Percentiles rank a stretch among this genome's conserved stretches.
phyloP scores from a whole-genome alignment of 768 basidiomycete genomes.

The Phlebiopsis gigantea region DNA sequence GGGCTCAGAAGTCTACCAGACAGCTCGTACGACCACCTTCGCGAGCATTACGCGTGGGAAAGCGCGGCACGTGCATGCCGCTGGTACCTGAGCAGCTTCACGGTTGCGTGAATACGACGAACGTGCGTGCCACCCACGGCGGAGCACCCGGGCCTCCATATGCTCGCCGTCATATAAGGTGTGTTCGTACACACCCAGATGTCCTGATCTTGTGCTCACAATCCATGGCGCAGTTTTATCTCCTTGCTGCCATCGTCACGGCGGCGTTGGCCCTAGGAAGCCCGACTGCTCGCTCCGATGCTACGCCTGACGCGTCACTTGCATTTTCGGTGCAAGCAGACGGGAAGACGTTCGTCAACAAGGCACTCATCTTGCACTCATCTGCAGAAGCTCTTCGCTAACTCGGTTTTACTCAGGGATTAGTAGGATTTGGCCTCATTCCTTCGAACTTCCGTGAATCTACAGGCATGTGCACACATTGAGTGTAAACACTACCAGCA shows the following conservation, averaged over 20 bases:
- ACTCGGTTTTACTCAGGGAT: conserved; percentile 31
- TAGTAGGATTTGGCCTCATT: conserved; percentile 59
- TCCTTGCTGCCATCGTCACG: not conserved
- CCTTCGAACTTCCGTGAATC: conserved; percentile 52
- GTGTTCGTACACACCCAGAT: not conserved
- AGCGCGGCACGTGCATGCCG: not conserved
- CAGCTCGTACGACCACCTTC: no score
- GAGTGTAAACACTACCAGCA: no score
- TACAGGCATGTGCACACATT: conserved; percentile 24
- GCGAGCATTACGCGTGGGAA: no score
- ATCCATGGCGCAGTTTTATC: not conserved
- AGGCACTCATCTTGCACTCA: conserved; percentile 18
- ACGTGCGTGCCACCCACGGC: not conserved
- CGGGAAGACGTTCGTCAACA: conserved; percentile 40
- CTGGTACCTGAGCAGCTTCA: not conserved
- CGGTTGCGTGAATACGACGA: not conserved
- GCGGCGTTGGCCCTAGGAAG: not conserved
- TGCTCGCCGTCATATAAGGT: not conserved
- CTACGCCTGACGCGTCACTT: conserved; percentile 19
- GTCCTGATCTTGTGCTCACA: not conserved
- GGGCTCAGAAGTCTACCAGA: no score
- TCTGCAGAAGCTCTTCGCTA: not conserved
- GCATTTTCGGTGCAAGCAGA: conserved; percentile 29
- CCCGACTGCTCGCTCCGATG: not conserved
- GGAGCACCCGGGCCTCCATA: not conserved